Conservation (phyloP, 1,284 basidiomycete genomes). For the Ganoderma lingzhi region DNA sequence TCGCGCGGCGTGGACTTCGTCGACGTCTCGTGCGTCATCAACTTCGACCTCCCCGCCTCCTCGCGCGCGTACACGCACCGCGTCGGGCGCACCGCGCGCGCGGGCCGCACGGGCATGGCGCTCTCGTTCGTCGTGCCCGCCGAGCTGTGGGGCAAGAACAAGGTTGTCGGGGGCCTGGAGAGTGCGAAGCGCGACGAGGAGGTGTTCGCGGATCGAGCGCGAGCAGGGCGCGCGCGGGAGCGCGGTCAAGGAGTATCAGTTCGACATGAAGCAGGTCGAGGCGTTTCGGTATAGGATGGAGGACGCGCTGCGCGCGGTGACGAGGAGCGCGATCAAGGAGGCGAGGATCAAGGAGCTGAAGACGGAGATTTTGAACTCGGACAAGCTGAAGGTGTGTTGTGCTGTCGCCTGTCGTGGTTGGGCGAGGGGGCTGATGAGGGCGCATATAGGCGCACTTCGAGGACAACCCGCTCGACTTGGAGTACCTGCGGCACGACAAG, state of each 20-base stretch:
- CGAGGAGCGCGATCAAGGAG: constrained; percentile 87
- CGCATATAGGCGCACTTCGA: constrained; percentile 90
- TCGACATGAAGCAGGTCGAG: constrained; percentile 95
- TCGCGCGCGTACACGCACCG: constrained; percentile 95
- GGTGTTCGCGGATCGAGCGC: constrained; percentile 82
- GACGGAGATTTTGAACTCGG: constrained; percentile 92
- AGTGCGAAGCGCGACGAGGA: constrained; percentile 80
- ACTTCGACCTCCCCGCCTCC: constrained; percentile 95
- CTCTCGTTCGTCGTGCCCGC: constrained; percentile 89
- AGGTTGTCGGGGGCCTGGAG: constrained; percentile 70
- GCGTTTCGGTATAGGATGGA: constrained; percentile 99
- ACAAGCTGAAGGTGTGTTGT: constrained; percentile 89
- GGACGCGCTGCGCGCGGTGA: constrained; percentile 92
- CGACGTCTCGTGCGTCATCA: constrained; percentile 97
- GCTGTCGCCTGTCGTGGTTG: background rate
- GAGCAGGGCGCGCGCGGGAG: constrained; percentile 78
- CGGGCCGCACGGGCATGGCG: constrained; percentile 92
- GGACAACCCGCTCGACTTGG: constrained; percentile 94
- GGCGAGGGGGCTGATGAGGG: background rate
- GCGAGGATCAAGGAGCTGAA: constrained; percentile 96
- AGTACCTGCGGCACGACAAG: constrained; percentile 95
- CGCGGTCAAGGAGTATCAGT: constrained; percentile 90
- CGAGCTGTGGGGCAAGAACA: constrained; percentile 82
- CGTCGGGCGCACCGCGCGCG: constrained; percentile 95
- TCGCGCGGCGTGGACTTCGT: constrained; percentile 98